phyloP scores from a whole-genome alignment of 345 rosid species.

The Ceriops decandra region DNA sequence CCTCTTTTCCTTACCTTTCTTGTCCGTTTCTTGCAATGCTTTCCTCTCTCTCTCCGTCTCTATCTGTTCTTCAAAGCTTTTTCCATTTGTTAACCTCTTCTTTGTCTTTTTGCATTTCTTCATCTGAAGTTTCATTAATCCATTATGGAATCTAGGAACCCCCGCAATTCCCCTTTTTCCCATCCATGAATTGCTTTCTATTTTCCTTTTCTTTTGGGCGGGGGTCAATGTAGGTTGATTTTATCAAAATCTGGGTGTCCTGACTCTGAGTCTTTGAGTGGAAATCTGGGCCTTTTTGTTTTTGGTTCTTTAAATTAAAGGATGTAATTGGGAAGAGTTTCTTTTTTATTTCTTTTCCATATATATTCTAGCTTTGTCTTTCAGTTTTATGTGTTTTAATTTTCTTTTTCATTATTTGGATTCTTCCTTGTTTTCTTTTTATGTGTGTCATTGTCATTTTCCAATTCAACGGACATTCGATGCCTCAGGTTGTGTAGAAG shows the following conservation, averaged over 20 bases:
- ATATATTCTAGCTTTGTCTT: neutral
- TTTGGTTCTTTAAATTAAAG: neutral
- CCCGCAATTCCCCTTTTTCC: neutral
- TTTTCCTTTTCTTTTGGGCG: constrained; percentile 4
- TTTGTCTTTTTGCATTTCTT: neutral
- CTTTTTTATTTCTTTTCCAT: neutral
- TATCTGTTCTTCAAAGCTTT: neutral
- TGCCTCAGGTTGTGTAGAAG: neutral
- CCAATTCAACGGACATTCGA: neutral
- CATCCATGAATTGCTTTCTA: neutral
- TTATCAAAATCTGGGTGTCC: constrained; percentile 23
- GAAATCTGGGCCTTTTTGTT: constrained; percentile 5
- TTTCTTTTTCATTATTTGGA: neutral
- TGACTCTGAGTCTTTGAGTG: neutral
- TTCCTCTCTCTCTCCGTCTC: neutral
- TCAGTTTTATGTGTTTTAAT: neutral
- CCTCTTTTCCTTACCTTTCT: neutral
- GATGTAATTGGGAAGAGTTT: constrained; percentile 16
- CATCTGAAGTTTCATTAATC: constrained; percentile 1
- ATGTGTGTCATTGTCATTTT: neutral
- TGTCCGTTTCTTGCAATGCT: neutral
- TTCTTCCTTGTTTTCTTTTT: neutral
- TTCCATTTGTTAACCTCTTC: neutral
- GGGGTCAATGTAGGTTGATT: constrained; percentile 34
- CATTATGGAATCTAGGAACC: neutral